A percentile compares a stretch with the other conserved stretches of the same genome.
These are phyloP conservation scores for Apiospora marii DNA, from an alignment of 2,329 filamentous ascomycete species.

Conservation along the genomic window DNA sequence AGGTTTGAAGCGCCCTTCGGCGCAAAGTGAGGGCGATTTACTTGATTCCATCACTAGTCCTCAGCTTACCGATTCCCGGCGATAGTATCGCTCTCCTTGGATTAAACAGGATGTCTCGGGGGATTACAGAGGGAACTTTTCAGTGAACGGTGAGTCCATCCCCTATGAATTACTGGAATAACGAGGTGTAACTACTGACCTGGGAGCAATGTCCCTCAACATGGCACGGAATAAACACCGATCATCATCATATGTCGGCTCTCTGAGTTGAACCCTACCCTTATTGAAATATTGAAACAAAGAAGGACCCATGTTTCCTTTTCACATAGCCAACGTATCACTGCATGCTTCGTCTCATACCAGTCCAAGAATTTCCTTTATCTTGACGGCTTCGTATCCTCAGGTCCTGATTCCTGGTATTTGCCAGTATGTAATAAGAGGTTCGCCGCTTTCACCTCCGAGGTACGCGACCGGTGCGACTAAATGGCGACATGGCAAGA, in stretches of 20 bases:
- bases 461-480: background rate
- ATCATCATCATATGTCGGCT: background rate
- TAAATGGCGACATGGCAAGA: background rate
- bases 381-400: background rate
- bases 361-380: background rate
- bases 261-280: background rate
- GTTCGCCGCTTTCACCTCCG: background rate
- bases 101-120: no score
- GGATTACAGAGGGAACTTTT: no score
- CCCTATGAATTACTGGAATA: no score
- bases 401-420: background rate
- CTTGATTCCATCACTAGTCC: background rate
- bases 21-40: no score
- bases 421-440: background rate
- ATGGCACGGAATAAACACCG: no score
- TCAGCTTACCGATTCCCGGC: background rate
- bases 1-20: no score
- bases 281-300: background rate
- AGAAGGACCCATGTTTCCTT: background rate
- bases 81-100: no score
- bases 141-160: no score
- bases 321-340: background rate
- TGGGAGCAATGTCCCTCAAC: no score
- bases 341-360: background rate
- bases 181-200: no score